phyloP scores from a whole-genome alignment of 164 flowering plant genomes.

The Protea cynaroides region DNA sequence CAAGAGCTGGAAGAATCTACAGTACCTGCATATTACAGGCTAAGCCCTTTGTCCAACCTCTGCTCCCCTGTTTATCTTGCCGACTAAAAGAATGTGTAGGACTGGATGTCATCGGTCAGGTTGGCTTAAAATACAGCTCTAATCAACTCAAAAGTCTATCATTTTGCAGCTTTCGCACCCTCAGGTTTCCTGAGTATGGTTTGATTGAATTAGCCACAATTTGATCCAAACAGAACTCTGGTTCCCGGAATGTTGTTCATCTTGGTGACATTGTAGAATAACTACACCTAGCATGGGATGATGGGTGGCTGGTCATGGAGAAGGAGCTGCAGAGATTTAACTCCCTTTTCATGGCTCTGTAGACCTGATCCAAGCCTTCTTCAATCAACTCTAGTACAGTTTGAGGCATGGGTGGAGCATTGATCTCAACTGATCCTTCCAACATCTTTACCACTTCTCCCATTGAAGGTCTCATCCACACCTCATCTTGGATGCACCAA shows the following conservation, averaged over 20 bases:
- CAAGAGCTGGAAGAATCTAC: too few relatives aligned
- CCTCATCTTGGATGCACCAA: slow-evolving; percentile 97
- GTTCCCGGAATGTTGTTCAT: slow-evolving; percentile 17
- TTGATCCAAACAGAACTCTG: not conserved
- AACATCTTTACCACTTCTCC: slow-evolving; percentile 89
- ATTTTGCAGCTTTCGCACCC: too few relatives aligned
- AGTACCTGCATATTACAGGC: too few relatives aligned
- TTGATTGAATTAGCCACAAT: too few relatives aligned
- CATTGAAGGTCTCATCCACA: slow-evolving; percentile 77
- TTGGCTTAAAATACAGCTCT: too few relatives aligned
- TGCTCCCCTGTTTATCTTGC: too few relatives aligned
- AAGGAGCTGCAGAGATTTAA: slow-evolving; percentile 41
- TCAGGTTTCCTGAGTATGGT: too few relatives aligned
- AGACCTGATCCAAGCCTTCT: slow-evolving; percentile 79
- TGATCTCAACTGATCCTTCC: slow-evolving; percentile 67
- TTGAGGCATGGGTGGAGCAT: slow-evolving; percentile 81
- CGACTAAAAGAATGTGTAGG: too few relatives aligned
- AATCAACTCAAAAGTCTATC: too few relatives aligned
- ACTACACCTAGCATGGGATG: slow-evolving; percentile 79
- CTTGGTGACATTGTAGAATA: slow-evolving; percentile 89
- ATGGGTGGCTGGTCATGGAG: slow-evolving; percentile 32
- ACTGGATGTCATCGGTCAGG: too few relatives aligned
- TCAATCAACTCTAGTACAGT: slow-evolving; percentile 67
- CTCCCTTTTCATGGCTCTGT: slow-evolving; percentile 76
- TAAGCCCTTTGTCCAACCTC: too few relatives aligned